phyloP scores from a whole-genome alignment of 2,329 filamentous ascomycete species.

The Mariannaea elegans region DNA sequence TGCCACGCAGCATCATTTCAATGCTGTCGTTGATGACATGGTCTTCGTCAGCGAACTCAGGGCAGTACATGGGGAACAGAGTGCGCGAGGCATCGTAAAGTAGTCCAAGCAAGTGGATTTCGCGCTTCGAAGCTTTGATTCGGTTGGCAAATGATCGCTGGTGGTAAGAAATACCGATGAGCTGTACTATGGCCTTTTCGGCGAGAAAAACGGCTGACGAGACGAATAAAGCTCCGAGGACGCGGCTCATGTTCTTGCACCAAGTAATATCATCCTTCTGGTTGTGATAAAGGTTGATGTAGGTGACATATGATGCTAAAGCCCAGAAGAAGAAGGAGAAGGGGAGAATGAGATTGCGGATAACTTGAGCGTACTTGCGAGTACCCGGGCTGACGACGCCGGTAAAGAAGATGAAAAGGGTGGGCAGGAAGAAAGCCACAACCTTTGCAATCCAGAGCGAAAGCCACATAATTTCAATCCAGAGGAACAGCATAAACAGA shows the following conservation, averaged over 20 bases:
- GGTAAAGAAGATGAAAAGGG: constrained; percentile 73
- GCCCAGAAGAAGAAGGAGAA: constrained; percentile 76
- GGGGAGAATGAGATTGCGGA: constrained; percentile 71
- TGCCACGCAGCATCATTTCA: constrained; percentile 70
- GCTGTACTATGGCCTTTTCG: constrained; percentile 82
- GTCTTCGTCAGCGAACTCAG: constrained; percentile 91
- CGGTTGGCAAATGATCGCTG: constrained; percentile 82
- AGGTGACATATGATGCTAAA: constrained; percentile 69
- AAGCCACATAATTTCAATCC: constrained; percentile 75
- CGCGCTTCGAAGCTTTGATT: constrained; percentile 91
- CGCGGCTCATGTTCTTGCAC: constrained; percentile 67
- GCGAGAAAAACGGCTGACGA: constrained; percentile 75
- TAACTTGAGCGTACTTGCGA: constrained; percentile 73
- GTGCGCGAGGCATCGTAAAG: constrained; percentile 90
- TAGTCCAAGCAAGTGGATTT: constrained; percentile 80
- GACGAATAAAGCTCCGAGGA: constrained; percentile 73
- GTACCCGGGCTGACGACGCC: constrained; percentile 76
- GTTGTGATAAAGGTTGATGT: constrained; percentile 61
- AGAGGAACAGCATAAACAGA: constrained; percentile 71
- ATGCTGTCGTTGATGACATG: constrained; percentile 89
- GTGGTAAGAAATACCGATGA: constrained; percentile 87
- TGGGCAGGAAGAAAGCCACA: constrained; percentile 67
- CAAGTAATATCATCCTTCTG: constrained; percentile 54
- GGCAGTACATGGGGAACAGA: constrained; percentile 92
- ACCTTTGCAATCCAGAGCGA: constrained; percentile 74